Conservation (phyloP, 208 protist genomes). For the Trypanosomatidae sp. region DNA sequence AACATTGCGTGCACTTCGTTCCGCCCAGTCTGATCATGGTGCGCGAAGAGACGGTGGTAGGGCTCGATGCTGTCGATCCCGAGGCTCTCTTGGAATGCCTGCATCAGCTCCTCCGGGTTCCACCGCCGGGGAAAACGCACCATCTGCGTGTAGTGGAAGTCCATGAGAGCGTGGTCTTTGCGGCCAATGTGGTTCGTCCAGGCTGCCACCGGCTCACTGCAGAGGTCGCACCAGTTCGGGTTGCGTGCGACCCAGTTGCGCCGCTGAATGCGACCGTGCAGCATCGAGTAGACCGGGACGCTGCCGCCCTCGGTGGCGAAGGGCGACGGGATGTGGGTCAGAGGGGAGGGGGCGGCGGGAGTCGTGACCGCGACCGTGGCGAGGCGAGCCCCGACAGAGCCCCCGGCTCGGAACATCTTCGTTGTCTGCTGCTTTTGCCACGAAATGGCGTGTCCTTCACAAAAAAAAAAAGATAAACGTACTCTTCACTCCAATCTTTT, state of each 20-base stretch:
- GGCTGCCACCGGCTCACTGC: conserved; percentile 81
- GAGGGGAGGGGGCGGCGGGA: conserved; percentile 53
- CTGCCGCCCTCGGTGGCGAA: conserved; percentile 81
- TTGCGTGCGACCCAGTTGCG: conserved; percentile 86
- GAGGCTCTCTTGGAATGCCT: conserved; percentile 52
- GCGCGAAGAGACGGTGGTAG: conserved; percentile 55
- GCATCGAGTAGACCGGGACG: conserved; percentile 86
- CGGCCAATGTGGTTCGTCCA: conserved; percentile 89
- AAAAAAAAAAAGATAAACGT: too few species aligned
- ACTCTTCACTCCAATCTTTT: too few species aligned
- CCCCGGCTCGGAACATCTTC: not conserved
- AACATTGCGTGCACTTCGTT: conserved; percentile 85
- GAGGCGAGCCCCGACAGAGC: not conserved
- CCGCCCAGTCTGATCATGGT: conserved; percentile 51
- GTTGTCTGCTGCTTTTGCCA: too few species aligned
- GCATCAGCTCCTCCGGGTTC: conserved; percentile 71
- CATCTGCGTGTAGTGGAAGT: conserved; percentile 84
- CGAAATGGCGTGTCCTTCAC: too few species aligned
- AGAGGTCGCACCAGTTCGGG: conserved; percentile 88
- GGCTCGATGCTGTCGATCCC: conserved; percentile 41
- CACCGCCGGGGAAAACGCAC: conserved; percentile 77
- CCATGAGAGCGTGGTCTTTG: conserved; percentile 90
- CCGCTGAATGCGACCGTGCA: conserved; percentile 79
- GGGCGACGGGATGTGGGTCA: too few species aligned
- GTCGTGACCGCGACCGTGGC: not conserved